phyloP scores from a whole-genome alignment of 306 rosid genomes.

The Vigna mungo region DNA sequence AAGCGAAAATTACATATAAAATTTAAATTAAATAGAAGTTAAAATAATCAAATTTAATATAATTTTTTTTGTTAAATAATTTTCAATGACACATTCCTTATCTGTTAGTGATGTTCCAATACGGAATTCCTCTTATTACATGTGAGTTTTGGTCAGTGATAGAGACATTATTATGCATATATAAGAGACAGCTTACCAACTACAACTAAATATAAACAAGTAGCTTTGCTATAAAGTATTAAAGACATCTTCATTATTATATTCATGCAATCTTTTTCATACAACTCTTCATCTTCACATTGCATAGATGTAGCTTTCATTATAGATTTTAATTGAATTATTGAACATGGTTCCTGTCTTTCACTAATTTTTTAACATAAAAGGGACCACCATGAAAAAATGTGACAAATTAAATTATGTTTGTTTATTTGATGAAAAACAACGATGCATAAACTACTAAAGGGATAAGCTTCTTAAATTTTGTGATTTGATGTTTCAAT shows the following conservation, averaged over 20 bases:
- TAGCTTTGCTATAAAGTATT: background rate
- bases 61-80: background rate
- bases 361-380: conserved; percentile 4
- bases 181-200: conserved; percentile 24
- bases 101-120: background rate
- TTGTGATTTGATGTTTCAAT: conserved; percentile 4
- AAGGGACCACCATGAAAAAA: background rate
- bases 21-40: no score
- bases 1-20: no score
- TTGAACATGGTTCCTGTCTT: background rate
- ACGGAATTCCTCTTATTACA: background rate
- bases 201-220: conserved; percentile 5
- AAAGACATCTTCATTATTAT: background rate
- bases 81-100: background rate
- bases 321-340: conserved; percentile 2
- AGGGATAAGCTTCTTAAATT: conserved; percentile 4
- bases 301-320: background rate
- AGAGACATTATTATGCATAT: background rate
- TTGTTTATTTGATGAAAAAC: background rate
- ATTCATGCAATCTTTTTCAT: background rate
- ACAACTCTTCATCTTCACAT: background rate
- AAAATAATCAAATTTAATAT: no score
- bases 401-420: background rate
- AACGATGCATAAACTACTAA: background rate
- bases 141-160: conserved; percentile 25